phyloP scores from a whole-genome alignment of 2,329 filamentous ascomycete genomes.

The Diaporthe sp. region DNA sequence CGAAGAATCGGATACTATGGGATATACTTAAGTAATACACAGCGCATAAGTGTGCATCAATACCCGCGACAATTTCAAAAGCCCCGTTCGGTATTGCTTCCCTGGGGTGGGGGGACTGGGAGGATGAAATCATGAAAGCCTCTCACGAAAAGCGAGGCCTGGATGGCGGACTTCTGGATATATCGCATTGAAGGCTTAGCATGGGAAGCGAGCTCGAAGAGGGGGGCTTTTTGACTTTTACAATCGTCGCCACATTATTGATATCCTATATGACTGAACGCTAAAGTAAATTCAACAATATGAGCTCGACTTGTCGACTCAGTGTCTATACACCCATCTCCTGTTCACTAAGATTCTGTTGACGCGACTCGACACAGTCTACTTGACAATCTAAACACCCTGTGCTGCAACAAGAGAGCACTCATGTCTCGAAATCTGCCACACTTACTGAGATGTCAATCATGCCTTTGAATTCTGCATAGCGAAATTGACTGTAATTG shows the following conservation, averaged over 20 bases:
- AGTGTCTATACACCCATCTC: neutral
- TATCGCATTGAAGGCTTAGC: neutral
- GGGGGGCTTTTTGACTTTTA: neutral
- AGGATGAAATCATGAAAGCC: neutral
- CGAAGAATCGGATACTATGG: neutral
- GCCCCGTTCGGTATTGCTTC: neutral
- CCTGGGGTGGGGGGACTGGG: too few relatives aligned
- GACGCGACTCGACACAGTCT: neutral
- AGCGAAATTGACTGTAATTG: too few relatives aligned
- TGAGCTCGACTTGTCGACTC: neutral
- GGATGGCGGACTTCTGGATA: neutral
- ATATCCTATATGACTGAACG: conserved; percentile 29
- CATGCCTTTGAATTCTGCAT: too few relatives aligned
- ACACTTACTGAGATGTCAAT: too few relatives aligned
- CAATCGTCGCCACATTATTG: neutral
- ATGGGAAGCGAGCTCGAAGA: neutral
- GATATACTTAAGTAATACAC: neutral
- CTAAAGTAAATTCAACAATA: neutral
- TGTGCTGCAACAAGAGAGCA: neutral
- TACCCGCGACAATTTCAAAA: conserved; percentile 13
- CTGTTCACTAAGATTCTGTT: neutral
- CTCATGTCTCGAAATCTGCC: neutral
- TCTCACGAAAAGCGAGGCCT: neutral
- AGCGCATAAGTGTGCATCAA: neutral
- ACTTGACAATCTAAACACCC: neutral